These are phyloP conservation scores for Thuidium tamariscinum DNA, from an alignment of 225 moss, liverwort and hornwort species.

Conservation along the genomic window DNA sequence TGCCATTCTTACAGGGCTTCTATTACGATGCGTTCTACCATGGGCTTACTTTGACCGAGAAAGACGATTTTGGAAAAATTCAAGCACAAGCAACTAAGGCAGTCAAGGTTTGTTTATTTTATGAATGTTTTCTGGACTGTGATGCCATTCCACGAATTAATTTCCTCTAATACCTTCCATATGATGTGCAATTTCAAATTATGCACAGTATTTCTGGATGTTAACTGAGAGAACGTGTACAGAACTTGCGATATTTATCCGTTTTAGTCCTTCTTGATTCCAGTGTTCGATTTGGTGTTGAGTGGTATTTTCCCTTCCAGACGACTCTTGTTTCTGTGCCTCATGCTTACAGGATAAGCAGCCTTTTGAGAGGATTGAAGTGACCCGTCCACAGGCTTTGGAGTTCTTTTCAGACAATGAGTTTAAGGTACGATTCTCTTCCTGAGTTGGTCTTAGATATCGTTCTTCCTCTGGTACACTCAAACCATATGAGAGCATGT, in stretches of 20 bases:
- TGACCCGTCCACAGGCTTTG: slow-evolving; percentile 70
- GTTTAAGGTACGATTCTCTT: slow-evolving; percentile 47
- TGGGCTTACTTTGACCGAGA: slow-evolving; percentile 65
- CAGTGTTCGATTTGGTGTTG: neutral
- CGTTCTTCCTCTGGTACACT: neutral
- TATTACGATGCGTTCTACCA: slow-evolving; percentile 89
- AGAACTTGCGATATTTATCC: neutral
- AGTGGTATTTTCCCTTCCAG: neutral
- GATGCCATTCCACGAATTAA: neutral
- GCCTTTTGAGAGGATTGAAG: slow-evolving; percentile 88
- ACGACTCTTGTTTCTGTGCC: neutral
- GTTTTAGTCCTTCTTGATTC: neutral
- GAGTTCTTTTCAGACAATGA: slow-evolving; percentile 78
- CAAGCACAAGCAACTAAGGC: slow-evolving; percentile 67
- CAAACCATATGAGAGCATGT: neutral
- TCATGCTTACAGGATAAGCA: slow-evolving; percentile 53
- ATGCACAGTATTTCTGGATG: too few species aligned
- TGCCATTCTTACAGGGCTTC: slow-evolving; percentile 48
- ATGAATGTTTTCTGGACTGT: neutral
- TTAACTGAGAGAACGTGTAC: neutral
- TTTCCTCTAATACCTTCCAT: neutral
- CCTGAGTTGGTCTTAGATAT: neutral
- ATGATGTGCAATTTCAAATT: neutral
- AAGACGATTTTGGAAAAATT: slow-evolving; percentile 66
- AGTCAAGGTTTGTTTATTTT: slow-evolving; percentile 45